phyloP scores from a whole-genome alignment of 2,329 filamentous ascomycete genomes.

The Fusarium neocosmosporiellum region DNA sequence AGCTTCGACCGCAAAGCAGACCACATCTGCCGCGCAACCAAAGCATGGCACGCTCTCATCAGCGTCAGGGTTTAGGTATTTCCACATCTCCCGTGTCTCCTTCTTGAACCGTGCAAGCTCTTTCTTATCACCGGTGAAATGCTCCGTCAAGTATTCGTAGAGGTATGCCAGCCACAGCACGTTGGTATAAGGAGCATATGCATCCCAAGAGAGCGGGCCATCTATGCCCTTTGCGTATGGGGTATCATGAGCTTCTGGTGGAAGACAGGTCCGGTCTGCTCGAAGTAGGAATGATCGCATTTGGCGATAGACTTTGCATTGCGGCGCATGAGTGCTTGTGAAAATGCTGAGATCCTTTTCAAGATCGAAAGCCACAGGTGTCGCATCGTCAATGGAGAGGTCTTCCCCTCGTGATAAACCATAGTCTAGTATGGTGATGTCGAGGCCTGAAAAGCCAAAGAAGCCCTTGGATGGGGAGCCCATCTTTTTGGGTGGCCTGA shows the following conservation, averaged over 20 bases:
- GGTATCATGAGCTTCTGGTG: constrained; percentile 57
- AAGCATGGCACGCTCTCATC: constrained; percentile 61
- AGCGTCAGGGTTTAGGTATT: constrained; percentile 64
- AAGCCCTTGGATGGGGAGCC: constrained; percentile 48
- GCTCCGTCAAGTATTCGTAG: constrained; percentile 62
- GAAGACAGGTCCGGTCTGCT: constrained; percentile 62
- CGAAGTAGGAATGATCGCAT: constrained; percentile 69
- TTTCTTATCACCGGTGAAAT: constrained; percentile 60
- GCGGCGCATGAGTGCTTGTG: constrained; percentile 67
- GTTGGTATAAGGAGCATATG: constrained; percentile 70
- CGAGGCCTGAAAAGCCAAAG: constrained; percentile 70
- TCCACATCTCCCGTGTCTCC: constrained; percentile 64
- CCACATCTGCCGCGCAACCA: constrained; percentile 65
- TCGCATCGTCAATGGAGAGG: constrained; percentile 48
- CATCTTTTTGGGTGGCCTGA: constrained; percentile 48
- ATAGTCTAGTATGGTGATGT: constrained; percentile 74
- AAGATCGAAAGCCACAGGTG: constrained; percentile 65
- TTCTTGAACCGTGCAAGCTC: constrained; percentile 59
- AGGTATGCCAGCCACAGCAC: constrained; percentile 74
- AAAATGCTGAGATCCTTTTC: constrained; percentile 71
- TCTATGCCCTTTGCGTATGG: constrained; percentile 60
- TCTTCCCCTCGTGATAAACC: constrained; percentile 70
- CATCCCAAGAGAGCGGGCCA: constrained; percentile 65
- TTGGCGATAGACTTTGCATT: constrained; percentile 71
- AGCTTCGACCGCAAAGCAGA: constrained; percentile 67